Evolutionary conservation across 1,284 basidiomycete genomes (phyloP).

Genomic region (Trichosporon inkin): DNA sequence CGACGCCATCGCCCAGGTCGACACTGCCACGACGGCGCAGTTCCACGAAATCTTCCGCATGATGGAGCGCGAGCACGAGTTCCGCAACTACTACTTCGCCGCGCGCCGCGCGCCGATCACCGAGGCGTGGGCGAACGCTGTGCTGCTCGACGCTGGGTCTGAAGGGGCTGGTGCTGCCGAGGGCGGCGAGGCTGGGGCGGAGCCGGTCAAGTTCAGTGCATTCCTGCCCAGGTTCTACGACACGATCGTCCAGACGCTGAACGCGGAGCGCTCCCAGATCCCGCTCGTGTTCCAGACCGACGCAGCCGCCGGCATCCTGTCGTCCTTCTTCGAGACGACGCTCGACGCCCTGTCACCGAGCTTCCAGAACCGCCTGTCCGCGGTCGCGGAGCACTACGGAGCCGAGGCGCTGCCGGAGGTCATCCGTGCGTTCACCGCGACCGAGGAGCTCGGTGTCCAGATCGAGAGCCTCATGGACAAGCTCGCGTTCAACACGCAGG

Average conservation of each 20-base stretch:
- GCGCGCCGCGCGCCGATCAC: conserved; percentile 64
- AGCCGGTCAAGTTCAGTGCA: conserved; percentile 53
- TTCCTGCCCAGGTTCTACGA: conserved; percentile 66
- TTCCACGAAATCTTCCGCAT: conserved; percentile 82
- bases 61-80: conserved; percentile 85
- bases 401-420: conserved; percentile 63
- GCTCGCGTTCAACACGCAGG: conserved; percentile 39
- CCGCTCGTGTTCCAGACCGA: conserved; percentile 66
- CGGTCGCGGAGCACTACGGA: conserved; percentile 62
- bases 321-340: conserved; percentile 72
- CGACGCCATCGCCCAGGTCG: conserved; percentile 69
- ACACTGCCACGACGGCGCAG: conserved; percentile 52
- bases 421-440: conserved; percentile 64
- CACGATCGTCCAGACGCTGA: conserved; percentile 59
- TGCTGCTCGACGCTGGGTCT: conserved; percentile 9
- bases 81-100: conserved; percentile 86
- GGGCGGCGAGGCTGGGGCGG: conserved; percentile 31
- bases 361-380: conserved; percentile 67
- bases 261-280: conserved; percentile 67
- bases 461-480: conserved; percentile 73
- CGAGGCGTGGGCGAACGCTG: conserved; percentile 61
- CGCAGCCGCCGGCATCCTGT: conserved; percentile 62
- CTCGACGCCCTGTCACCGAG: conserved; percentile 72
- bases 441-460: conserved; percentile 71
- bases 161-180: neutral